Base-by-base conservation (phyloP, 2,329 filamentous ascomycete species). In the Hyphodiscus sp. region DNA sequence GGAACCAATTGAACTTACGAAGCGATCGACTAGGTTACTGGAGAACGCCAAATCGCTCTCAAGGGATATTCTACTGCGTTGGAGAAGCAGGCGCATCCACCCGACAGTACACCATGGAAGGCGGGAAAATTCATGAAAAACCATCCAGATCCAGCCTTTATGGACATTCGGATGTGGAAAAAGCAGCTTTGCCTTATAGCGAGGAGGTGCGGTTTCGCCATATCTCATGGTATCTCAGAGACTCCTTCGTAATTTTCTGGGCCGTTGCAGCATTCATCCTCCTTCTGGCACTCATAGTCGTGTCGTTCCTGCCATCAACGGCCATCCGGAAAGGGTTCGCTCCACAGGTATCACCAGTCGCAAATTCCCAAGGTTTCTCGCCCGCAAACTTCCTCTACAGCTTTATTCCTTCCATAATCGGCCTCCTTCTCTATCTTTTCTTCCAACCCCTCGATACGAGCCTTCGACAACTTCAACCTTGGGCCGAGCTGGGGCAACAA, bases 351-450 rank as follows among this genome's bases (percentile, higher is more conserved):
- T 72, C 76, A 10, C 82, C 85, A 0, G 73, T 75, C 2, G 82
- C 89, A 1, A 73, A 78, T 2, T 64, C 71, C 0, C 74, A 74
- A 23, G 88, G 86, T 18, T 96, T 95, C 70, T 95, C 89, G 1
- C 76, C 88, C 0, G 89, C 90, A 48, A 90, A 96, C 70, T 96
- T 96, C 71, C 73, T 96, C 49, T 96, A 91, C 74, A 83, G 81
- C 56, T 90, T 91, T 69, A 52, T 91, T 20, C 87, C 88, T 0
- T 81, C 85, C 2, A 61, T 87, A 0, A 66, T 91, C 26, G 88
- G 84, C 4, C 80, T 84, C 63, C 60, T 87, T 16, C 71, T 89
- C 47, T 87, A 85, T 67, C 76, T 90, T 45, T 68, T 79, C 49
- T 84, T 89, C 67, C 80, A 87, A 57, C 77, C 80, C 30, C 70